These are phyloP conservation scores for Botrytis squamosa DNA, from an alignment of 2,329 filamentous ascomycete genomes.

Conservation along the genomic window DNA sequence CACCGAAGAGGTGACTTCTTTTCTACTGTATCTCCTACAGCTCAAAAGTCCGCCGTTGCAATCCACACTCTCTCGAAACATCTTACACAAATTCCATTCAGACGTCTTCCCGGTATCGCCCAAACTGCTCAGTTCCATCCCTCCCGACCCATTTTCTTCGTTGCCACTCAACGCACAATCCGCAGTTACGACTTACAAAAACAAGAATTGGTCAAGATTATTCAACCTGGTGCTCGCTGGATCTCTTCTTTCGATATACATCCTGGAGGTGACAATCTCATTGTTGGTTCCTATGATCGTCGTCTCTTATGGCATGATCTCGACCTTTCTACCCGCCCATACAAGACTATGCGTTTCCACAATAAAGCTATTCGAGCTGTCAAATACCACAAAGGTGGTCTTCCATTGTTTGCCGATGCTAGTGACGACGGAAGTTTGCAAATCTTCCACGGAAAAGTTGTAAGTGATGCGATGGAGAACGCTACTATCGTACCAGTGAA, in stretches of 20 bases:
- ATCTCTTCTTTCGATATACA: slow-evolving; percentile 94
- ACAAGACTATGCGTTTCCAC: slow-evolving; percentile 97
- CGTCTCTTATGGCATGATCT: slow-evolving; percentile 95
- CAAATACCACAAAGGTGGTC: slow-evolving; percentile 74
- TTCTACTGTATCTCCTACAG: slow-evolving; percentile 81
- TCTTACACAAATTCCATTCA: slow-evolving; percentile 91
- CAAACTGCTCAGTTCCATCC: slow-evolving; percentile 96
- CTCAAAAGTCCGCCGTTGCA: slow-evolving; percentile 76
- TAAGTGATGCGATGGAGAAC: slow-evolving; percentile 92
- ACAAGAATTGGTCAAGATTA: slow-evolving; percentile 87
- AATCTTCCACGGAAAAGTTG: slow-evolving; percentile 95
- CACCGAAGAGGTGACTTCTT: slow-evolving; percentile 94
- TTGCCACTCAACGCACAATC: slow-evolving; percentile 91
- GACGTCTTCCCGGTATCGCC: slow-evolving; percentile 67
- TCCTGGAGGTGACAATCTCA: slow-evolving; percentile 87
- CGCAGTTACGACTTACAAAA: slow-evolving; percentile 90
- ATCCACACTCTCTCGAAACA: slow-evolving; percentile 97
- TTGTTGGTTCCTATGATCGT: slow-evolving; percentile 92
- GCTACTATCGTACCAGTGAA: slow-evolving; percentile 95
- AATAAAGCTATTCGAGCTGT: slow-evolving; percentile 86
- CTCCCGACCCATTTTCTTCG: slow-evolving; percentile 87
- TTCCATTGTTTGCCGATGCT: slow-evolving; percentile 88
- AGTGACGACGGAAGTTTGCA: slow-evolving; percentile 93
- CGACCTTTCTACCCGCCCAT: slow-evolving; percentile 84
- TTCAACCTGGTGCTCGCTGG: slow-evolving; percentile 91